Evolutionary conservation across 495 filamentous ascomycete species (phyloP).

Genomic region (Daldinia bambusicola): DNA sequence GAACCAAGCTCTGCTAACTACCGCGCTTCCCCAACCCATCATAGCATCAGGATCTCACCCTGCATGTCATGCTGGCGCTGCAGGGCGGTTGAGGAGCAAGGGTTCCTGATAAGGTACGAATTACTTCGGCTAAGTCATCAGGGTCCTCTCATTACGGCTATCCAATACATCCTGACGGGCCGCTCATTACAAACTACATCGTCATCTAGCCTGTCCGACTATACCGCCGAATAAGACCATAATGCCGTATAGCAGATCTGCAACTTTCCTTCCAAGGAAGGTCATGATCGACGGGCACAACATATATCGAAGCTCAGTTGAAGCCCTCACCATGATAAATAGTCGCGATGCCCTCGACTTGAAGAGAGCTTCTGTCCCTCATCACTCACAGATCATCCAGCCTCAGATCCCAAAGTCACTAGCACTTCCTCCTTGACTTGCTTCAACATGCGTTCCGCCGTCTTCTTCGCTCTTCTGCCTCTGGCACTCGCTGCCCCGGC

Average conservation of each 20-base stretch:
- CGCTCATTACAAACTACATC: slow-evolving; percentile 43
- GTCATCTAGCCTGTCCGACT: slow-evolving; percentile 42
- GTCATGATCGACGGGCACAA: slow-evolving; percentile 31
- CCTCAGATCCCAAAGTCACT: slow-evolving; percentile 12
- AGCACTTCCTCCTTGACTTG: slow-evolving; percentile 18
- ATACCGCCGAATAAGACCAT: slow-evolving; percentile 46
- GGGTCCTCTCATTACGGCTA: slow-evolving; percentile 23
- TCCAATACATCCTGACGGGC: slow-evolving; percentile 33
- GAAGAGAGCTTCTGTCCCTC: slow-evolving; percentile 23
- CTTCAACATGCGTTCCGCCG: slow-evolving; percentile 46
- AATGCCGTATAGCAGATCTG: slow-evolving; percentile 36
- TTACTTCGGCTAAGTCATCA: slow-evolving; percentile 26
- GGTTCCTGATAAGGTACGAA: slow-evolving; percentile 38
- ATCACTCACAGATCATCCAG: slow-evolving; percentile 26
- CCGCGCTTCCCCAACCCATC: slow-evolving; percentile 43
- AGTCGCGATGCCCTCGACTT: slow-evolving; percentile 40
- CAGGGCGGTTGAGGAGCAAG: slow-evolving; percentile 24
- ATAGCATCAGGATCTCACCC: slow-evolving; percentile 19
- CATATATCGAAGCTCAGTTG: slow-evolving; percentile 27
- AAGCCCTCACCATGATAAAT: slow-evolving; percentile 44
- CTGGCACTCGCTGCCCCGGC: slow-evolving; percentile 50
- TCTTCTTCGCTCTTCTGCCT: slow-evolving; percentile 46
- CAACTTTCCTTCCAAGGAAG: slow-evolving; percentile 43
- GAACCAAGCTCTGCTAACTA: slow-evolving; percentile 39
- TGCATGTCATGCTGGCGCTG: slow-evolving; percentile 26